Base-by-base conservation (phyloP, 176 grass and related monocot species). In the Cymbopogon citratus region DNA sequence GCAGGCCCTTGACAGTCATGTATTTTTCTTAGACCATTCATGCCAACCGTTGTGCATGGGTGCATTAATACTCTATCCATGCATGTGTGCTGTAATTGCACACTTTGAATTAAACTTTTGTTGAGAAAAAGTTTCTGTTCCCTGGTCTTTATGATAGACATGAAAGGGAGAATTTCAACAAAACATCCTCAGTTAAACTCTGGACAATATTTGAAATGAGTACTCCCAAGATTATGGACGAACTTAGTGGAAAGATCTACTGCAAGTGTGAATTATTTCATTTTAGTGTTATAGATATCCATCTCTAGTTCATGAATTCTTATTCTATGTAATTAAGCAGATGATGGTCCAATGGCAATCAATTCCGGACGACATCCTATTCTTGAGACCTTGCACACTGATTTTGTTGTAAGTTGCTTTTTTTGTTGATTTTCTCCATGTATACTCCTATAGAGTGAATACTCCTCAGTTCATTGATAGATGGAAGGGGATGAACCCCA, bases 341-440 rank as follows among this genome's bases (percentile, higher is more conserved):
- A 91, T 85, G 80, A 91, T 79, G 95, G 95, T 82, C 95, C 95
- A 60, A 87, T 98, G 92, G 95, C 95, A 86, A 92, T 98, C 77
- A 94, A 94, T 91, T 86, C 82, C 1, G 95, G 90, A 75, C 88
- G 95, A 45, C 95, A 98, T 88, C 95, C 92, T 87, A 94, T 98
- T 82, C 88, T 95, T 15, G 95, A 94, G 89, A 89, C 78, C 76
- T 81, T 98, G 71, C 90, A 91, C 72, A 83, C 66, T 66, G 88
- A 98, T 91, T 92, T 93, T 78, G 85, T 98, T 80, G 92, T 98
- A 86, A 86, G 88, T 63, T 78, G 1, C 34, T 63, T 73, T 81
- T 74, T 68, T 73, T 73, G 29, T 69, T 72, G 18, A 45, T 33
- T 0, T 81, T 48, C 11, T 69, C 44, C 29, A 18, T 90, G 25